Percentiles rank a stretch among this genome's conserved stretches.
Evolutionary conservation across 805 yeast species (phyloP).

Genomic region (Ogataea ganodermae): DNA sequence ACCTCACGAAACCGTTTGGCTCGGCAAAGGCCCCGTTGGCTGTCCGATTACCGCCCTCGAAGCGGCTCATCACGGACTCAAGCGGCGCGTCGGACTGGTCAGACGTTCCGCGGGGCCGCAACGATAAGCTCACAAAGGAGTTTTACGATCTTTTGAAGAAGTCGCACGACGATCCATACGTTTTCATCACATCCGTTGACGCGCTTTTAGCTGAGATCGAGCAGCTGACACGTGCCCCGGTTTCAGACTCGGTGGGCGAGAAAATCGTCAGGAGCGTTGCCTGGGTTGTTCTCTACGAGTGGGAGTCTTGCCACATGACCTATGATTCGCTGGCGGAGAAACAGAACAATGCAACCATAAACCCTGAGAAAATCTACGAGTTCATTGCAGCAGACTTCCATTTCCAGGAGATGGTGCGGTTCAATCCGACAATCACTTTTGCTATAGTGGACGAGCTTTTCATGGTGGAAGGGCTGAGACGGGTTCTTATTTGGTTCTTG

Average conservation of each 20-base stretch:
- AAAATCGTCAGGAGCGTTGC: conserved; percentile 52
- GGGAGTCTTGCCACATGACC: conserved; percentile 26
- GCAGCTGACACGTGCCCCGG: conserved; percentile 30
- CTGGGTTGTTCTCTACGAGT: conserved; percentile 44
- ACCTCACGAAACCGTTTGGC: conserved; percentile 3
- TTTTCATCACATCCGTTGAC: conserved; percentile 32
- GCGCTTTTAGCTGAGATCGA: conserved; percentile 28
- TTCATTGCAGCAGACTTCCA: conserved; percentile 44
- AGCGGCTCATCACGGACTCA: conserved; percentile 52
- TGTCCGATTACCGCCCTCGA: conserved; percentile 35
- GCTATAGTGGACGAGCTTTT: conserved; percentile 67
- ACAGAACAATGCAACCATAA: conserved; percentile 34
- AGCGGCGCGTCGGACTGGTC: conserved; percentile 69
- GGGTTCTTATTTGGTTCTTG: conserved; percentile 66
- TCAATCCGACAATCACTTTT: conserved; percentile 55
- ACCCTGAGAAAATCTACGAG: conserved; percentile 54
- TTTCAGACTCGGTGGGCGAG: conserved; percentile 37
- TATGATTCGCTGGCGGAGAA: conserved; percentile 20
- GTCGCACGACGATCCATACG: conserved; percentile 23
- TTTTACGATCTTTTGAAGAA: conserved; percentile 27
- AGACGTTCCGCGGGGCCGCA: conserved; percentile 65
- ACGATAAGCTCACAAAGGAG: conserved; percentile 38
- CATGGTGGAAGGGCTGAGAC: conserved; percentile 65
- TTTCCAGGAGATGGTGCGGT: conserved; percentile 51
- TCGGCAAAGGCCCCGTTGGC: conserved; percentile 31